Base-by-base conservation (phyloP, 176 grass and related monocot species). In the Aegilops bicornis region DNA sequence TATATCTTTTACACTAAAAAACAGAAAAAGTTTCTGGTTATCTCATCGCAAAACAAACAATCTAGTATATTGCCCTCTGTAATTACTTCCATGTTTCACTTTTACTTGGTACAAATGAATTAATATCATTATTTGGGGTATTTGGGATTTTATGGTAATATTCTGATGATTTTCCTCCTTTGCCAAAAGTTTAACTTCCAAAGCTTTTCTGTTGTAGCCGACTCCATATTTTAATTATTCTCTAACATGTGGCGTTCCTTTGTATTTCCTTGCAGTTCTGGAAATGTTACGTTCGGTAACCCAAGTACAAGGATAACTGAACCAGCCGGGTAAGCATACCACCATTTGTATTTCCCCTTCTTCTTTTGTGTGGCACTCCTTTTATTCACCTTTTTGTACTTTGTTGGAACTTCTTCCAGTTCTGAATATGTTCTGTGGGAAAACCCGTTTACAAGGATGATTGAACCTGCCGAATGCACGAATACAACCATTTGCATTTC, bases 251-350 rank as follows among this genome's bases (percentile, higher is more conserved):
- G 15, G 16, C 66, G 13, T 6, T 88, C 86, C 48, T n/a, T n/a
- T n/a, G n/a, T n/a, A n/a, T n/a, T n/a, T 50, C 47, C 8, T 89
- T 73, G 33, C 92, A 97, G 94, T 58, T 87, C 69, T 24, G 85
- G 84, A 68, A 73, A 33, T 66, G 25, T 54, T 54, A 27, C 17
- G 25, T 47, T 8, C 25, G 85, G 84, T 67, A 42, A 50, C 40
- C 42, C 59, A 15, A 74, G 31, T 36, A 39, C 12, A 48, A 64
- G 54, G 74, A 71, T 63, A 75, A 37, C 86, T 79, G 88, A 91
- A 85, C 83, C 82, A 84, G 67, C 82, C 36, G 27, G 83, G 93
- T 95, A 90, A 52, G 83, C 24, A 83, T 92, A 90, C 25, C 66
- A 43, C 48, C 52, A 87, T 58, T 63, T 52, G 43, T 3, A 17